These are phyloP conservation scores for Aspergillus arachidicola DNA, from an alignment of 2,329 filamentous ascomycete genomes.

Conservation along the genomic window DNA sequence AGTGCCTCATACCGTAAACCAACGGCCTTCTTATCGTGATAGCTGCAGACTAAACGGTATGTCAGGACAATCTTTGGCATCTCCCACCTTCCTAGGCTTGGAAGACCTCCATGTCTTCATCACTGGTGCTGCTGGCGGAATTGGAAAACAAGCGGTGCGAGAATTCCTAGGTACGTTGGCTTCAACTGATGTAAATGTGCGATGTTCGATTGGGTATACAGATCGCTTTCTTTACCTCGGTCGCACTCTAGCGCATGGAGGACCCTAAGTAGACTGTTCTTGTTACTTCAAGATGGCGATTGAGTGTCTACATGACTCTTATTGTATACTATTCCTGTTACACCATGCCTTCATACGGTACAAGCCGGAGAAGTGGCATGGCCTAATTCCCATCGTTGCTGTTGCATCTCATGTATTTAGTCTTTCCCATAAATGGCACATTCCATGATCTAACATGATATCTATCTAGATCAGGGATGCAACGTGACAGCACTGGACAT, in stretches of 20 bases:
- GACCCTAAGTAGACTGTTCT: background rate
- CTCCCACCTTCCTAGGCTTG: conserved; percentile 45
- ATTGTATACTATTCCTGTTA: background rate
- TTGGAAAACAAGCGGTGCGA: conserved; percentile 53
- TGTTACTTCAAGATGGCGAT: background rate
- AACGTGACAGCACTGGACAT: conserved; percentile 58
- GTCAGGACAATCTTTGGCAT: background rate
- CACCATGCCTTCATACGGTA: background rate
- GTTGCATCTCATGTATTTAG: background rate
- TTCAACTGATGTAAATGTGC: background rate
- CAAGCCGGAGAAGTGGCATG: background rate
- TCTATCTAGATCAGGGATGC: conserved; percentile 52
- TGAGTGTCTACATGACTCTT: background rate
- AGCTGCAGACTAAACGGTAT: background rate
- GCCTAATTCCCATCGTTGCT: background rate
- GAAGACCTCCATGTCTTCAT: conserved; percentile 57
- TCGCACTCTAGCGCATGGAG: background rate
- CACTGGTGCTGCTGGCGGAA: conserved; percentile 56
- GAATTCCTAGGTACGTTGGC: conserved; percentile 55
- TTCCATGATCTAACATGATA: background rate
- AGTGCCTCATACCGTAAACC: background rate
- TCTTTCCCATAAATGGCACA: background rate
- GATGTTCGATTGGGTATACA: background rate
- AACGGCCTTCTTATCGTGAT: background rate
- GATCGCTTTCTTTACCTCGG: background rate